Evolutionary conservation across 140 eudicot species (phyloP), one percentile per base, ranked within the genome.

Genomic region (Ambrosia hybrid): DNA sequence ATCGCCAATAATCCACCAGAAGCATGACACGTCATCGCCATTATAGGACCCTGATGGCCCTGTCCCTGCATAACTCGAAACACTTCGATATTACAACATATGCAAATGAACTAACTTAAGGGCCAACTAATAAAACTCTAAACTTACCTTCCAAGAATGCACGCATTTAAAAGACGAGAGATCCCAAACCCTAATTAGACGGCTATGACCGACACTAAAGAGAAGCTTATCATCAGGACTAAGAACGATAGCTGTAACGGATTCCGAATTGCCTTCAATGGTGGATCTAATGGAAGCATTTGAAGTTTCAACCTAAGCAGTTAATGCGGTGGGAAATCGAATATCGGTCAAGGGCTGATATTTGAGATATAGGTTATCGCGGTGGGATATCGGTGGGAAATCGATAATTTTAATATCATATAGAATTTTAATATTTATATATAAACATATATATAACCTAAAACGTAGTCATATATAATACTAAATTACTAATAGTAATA

Each of bases 141-240:
- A 57, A 46, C 51, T 7, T 59, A 89, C 99, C 99, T 94, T 94
- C 99, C 99, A 94, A n/a, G 97, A 88, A 21, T 96, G 95, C 63
- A 86, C 53, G 75, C 94, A 86, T 74, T 90, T 80, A 15, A 84
- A 86, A 36, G 97, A 26, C 0, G 89, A 75, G 9, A 94, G 75
- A 61, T 90, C 99, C 99, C 97, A 94, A 51, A 88, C 89, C 78
- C 89, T 89, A 78, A 94, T 90, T 81, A 79, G 94, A 2, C 99
- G 88, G 67, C 89, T 86, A 67, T 90, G 99, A 41, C 84, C 73
- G 13, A 90, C 76, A 13, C 96, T 84, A 71, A 90, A 90, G 63
- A 94, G 83, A 70, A 88, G 70, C 0, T 86, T 83, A 13, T 87
- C 83, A 62, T 88, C 73, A 1, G 96, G 99, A 67, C 87, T 83